A percentile compares a stretch with the other conserved stretches of the same genome.
These are phyloP conservation scores for Amaranthus palmeri DNA, from an alignment of 148 eudicot species.

Conservation along the genomic window DNA sequence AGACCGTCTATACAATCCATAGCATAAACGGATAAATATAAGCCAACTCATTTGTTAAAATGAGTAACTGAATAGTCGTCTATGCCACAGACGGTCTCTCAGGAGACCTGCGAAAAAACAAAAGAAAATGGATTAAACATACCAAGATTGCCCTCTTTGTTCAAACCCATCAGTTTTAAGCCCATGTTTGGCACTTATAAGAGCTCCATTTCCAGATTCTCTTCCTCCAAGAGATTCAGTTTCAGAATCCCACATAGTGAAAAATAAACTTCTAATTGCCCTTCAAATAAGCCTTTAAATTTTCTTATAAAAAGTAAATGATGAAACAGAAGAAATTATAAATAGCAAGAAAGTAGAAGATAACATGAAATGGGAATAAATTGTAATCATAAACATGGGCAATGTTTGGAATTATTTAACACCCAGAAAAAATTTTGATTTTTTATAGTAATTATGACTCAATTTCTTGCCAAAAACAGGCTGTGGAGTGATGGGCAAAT, in stretches of 20 bases:
- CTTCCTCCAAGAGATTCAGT: constrained; percentile 56
- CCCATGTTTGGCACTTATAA: constrained; percentile 51
- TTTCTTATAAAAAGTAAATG: neutral
- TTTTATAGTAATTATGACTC: neutral
- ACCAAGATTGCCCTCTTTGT: constrained; percentile 96
- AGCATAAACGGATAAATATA: no score
- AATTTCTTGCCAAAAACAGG: constrained; percentile 15
- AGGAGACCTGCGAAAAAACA: no score
- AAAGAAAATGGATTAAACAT: constrained; percentile 13
- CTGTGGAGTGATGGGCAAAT: constrained; percentile 24
- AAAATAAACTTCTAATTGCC: neutral
- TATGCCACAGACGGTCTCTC: no score
- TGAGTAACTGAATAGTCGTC: no score
- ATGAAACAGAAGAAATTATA: constrained; percentile 24
- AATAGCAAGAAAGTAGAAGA: constrained; percentile 3
- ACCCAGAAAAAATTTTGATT: constrained; percentile 27
- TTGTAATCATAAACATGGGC: constrained; percentile 42
- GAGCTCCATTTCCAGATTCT: constrained; percentile 63
- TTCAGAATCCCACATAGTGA: constrained; percentile 89
- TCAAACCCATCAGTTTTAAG: constrained; percentile 82
- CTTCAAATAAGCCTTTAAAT: neutral
- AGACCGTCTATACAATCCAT: no score
- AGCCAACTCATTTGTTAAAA: no score
- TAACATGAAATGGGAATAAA: no score
- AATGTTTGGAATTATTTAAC: constrained; percentile 43